Evolutionary conservation across 805 yeast species (phyloP).

Genomic region (Yarrowia sp.): DNA sequence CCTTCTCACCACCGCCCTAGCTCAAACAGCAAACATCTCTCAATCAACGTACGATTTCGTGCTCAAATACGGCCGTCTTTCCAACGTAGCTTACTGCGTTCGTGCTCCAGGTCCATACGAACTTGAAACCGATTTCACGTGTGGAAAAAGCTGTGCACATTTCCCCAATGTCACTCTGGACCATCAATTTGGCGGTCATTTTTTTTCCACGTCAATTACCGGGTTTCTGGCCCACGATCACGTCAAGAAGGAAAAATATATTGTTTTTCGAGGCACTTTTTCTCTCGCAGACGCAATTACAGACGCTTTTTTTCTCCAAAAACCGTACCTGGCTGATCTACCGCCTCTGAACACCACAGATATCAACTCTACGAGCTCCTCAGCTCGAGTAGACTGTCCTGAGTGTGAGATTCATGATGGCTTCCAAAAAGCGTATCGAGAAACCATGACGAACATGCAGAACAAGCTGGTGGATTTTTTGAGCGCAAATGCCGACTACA

Average conservation of each 20-base stretch:
- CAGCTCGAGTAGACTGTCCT: neutral
- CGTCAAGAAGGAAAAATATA: neutral
- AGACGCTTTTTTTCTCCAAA: neutral
- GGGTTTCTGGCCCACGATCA: constrained; percentile 4
- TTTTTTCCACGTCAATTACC: neutral
- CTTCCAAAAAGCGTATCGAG: neutral
- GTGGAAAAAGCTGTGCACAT: neutral
- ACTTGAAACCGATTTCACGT: neutral
- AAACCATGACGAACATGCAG: neutral
- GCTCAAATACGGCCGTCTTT: constrained; percentile 4
- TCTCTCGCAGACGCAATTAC: neutral
- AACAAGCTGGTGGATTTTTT: neutral
- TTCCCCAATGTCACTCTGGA: neutral
- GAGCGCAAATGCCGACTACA: constrained; percentile 44
- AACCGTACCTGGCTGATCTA: neutral
- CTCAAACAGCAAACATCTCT: neutral
- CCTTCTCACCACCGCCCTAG: neutral
- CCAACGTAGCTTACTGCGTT: constrained; percentile 4
- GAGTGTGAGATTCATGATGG: neutral
- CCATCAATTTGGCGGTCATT: neutral
- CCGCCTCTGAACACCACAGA: neutral
- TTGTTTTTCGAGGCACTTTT: constrained; percentile 4
- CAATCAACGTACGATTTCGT: neutral
- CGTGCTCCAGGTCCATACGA: neutral
- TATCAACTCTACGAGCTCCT: neutral